Evolutionary conservation across 202 grass and related monocot genomes (phyloP).

Genomic region (Elaeis oleifera): DNA sequence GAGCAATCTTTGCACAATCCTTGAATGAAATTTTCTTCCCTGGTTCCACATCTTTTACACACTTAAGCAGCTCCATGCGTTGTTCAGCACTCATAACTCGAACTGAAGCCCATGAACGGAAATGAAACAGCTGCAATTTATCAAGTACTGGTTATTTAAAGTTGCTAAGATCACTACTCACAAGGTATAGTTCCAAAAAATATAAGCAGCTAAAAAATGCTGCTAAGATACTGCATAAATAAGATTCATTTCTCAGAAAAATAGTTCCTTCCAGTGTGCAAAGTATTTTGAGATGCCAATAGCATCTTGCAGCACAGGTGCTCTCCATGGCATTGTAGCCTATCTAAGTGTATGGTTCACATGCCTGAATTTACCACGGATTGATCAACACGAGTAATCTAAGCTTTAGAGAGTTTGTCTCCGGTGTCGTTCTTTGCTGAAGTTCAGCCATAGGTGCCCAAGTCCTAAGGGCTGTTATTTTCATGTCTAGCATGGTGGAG

Average conservation of each 20-base stretch:
- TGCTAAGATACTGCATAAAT: too few species aligned
- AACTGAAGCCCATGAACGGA: slow-evolving; percentile 73
- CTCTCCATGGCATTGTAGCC: too few species aligned
- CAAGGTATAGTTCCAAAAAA: too few species aligned
- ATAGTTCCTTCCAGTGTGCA: too few species aligned
- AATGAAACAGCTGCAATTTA: slow-evolving; percentile 48
- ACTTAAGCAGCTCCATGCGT: slow-evolving; percentile 52
- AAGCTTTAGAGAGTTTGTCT: neutral
- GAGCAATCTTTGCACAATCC: slow-evolving; percentile 76
- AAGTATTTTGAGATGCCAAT: too few species aligned
- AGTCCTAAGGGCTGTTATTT: neutral
- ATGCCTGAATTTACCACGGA: too few species aligned
- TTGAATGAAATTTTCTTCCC: slow-evolving; percentile 68
- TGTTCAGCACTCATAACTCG: slow-evolving; percentile 90
- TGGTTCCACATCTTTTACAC: slow-evolving; percentile 35
- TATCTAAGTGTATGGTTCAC: too few species aligned
- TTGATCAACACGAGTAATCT: neutral
- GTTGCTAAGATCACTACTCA: neutral
- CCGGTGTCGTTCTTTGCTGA: neutral
- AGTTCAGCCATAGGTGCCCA: neutral
- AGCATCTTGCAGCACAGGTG: too few species aligned
- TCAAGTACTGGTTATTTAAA: slow-evolving; percentile 10
- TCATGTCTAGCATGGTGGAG: neutral
- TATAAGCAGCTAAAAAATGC: too few species aligned
- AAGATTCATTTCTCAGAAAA: too few species aligned